These are phyloP conservation scores for Cavenderia fasciculata DNA, from an alignment of 78 protist species.

Conservation along the genomic window DNA sequence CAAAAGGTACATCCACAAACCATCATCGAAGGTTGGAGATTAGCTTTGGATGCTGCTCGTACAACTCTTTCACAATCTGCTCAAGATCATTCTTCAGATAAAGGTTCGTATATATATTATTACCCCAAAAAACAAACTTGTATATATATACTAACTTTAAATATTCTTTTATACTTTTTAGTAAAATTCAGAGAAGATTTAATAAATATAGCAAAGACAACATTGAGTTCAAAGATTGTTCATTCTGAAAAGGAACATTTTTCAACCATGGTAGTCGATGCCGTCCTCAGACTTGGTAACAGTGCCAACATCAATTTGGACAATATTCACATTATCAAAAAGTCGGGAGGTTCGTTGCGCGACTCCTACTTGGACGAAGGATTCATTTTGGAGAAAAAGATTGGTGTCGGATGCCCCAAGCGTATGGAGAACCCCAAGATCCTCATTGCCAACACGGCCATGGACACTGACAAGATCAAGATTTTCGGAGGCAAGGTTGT, in stretches of 20 bases:
- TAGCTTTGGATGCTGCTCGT: slow-evolving; percentile 93
- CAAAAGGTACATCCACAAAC: slow-evolving; percentile 98
- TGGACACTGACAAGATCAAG: slow-evolving; percentile 99
- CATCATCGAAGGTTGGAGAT: slow-evolving; percentile 92
- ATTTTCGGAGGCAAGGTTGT: slow-evolving; percentile 95
- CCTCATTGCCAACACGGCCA: slow-evolving; percentile 98
- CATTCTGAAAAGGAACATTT: slow-evolving; percentile 93
- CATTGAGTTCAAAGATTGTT: slow-evolving; percentile 96
- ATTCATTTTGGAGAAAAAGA: slow-evolving; percentile 96
- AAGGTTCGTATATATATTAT: slow-evolving; percentile 34
- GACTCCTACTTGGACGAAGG: slow-evolving; percentile 98
- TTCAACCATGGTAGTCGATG: slow-evolving; percentile 96
- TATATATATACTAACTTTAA: too few species aligned
- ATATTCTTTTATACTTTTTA: not conserved
- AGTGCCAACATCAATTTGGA: slow-evolving; percentile 93
- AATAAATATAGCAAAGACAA: slow-evolving; percentile 97
- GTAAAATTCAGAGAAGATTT: slow-evolving; percentile 92
- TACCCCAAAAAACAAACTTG: too few species aligned
- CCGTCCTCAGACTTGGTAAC: slow-evolving; percentile 90
- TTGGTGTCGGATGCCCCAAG: slow-evolving; percentile 98
- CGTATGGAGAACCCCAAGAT: slow-evolving; percentile 94
- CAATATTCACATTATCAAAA: slow-evolving; percentile 96
- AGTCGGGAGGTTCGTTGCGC: slow-evolving; percentile 93
- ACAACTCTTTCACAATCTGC: slow-evolving; percentile 86
- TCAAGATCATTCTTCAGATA: slow-evolving; percentile 67